These are phyloP conservation scores for Arthrobotrys sinensis DNA, from an alignment of 2,329 filamentous ascomycete genomes.

Conservation along the genomic window DNA sequence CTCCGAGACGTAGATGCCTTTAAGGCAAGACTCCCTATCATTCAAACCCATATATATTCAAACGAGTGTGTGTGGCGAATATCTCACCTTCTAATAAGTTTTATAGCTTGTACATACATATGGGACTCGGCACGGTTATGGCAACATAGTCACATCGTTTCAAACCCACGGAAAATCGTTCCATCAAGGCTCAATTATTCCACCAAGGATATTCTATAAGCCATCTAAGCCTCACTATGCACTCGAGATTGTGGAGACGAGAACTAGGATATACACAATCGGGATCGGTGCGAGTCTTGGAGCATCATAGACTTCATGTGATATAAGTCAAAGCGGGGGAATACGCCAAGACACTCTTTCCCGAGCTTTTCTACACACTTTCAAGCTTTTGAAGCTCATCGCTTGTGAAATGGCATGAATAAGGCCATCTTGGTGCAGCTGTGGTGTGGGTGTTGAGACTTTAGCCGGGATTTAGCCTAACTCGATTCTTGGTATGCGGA, in stretches of 20 bases:
- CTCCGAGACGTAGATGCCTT: too few species aligned
- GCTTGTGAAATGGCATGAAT: background rate
- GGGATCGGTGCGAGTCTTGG: background rate
- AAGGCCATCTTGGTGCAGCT: background rate
- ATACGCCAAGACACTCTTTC: background rate
- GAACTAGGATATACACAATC: background rate
- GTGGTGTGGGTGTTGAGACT: constrained; percentile 8
- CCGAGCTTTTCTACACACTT: background rate
- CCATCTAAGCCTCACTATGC: background rate
- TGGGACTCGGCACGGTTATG: background rate
- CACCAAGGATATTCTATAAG: constrained; percentile 37
- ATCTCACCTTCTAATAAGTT: too few species aligned
- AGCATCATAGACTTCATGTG: background rate
- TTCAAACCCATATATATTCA: too few species aligned
- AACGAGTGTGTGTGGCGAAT: too few species aligned
- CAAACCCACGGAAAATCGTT: constrained; percentile 16
- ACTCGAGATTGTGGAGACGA: constrained; percentile 15
- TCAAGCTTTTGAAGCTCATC: constrained; percentile 13
- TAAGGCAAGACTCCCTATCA: too few species aligned
- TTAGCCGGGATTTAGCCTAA: constrained; percentile 52
- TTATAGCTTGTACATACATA: background rate
- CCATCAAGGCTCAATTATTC: constrained; percentile 28
- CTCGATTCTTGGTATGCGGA: constrained; percentile 35
- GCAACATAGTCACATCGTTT: background rate
- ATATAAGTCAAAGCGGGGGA: background rate